phyloP scores from a whole-genome alignment of 441 rosid species.

The Euphorbia celastroides region DNA sequence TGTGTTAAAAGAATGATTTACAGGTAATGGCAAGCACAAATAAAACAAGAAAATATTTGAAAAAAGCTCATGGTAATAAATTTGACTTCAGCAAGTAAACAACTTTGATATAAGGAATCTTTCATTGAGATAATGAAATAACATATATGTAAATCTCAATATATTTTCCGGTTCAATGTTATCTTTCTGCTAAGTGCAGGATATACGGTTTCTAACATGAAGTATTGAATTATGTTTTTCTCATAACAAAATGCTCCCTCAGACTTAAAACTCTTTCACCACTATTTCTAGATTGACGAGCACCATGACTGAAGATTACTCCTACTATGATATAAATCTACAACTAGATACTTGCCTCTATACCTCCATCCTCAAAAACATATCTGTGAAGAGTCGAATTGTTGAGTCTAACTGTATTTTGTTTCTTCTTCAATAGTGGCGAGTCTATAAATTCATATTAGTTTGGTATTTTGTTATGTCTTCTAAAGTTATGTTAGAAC shows the following conservation, averaged over 20 bases:
- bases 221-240: not conserved
- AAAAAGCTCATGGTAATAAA: not conserved
- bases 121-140: not conserved
- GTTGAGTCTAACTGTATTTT: too few relatives aligned
- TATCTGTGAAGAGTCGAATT: not conserved
- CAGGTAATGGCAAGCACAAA: not conserved
- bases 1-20: not conserved
- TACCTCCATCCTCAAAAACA: not conserved
- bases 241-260: not conserved
- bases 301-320: not conserved
- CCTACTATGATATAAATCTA: not conserved
- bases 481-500: too few relatives aligned
- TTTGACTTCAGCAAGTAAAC: not conserved
- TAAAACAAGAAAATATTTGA: not conserved
- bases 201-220: not conserved
- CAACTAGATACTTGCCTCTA: too few relatives aligned
- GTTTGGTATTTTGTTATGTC: too few relatives aligned
- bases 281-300: not conserved
- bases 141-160: not conserved
- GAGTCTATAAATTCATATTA: too few relatives aligned
- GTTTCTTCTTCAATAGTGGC: too few relatives aligned
- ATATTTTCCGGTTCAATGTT: not conserved
- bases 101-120: not conserved
- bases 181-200: not conserved
- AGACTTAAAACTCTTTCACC: not conserved